Percentiles rank a stretch among this genome's conserved stretches.
Evolutionary conservation across 2,329 filamentous ascomycete genomes (phyloP).

Genomic region (Penicillium sp.): DNA sequence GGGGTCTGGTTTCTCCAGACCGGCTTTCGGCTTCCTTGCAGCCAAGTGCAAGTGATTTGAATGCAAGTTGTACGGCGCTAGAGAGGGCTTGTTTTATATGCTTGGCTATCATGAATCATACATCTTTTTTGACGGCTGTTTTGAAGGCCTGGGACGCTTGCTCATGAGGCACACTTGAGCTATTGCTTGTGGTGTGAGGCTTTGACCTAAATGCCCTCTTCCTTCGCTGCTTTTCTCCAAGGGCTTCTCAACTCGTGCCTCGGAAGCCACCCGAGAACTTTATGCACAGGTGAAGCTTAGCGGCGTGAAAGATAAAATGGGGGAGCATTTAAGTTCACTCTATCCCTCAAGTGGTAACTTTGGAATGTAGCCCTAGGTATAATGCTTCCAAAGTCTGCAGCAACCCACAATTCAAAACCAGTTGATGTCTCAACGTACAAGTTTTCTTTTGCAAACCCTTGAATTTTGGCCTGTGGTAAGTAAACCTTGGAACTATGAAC

Average conservation of each 20-base stretch:
- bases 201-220: background rate
- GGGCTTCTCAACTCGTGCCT: background rate
- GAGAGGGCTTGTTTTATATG: slow-evolving; percentile 2
- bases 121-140: background rate
- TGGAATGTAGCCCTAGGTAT: too few species aligned
- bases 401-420: too few species aligned
- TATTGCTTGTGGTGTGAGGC: too few species aligned
- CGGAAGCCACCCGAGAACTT: background rate
- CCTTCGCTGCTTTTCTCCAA: background rate
- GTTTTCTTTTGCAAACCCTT: too few species aligned
- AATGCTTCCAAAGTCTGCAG: too few species aligned
- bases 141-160: background rate
- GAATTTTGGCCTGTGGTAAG: too few species aligned
- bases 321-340: too few species aligned
- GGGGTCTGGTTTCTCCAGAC: background rate
- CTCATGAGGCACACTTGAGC: too few species aligned
- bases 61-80: slow-evolving; percentile 1
- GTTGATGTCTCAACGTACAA: too few species aligned
- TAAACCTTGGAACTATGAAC: too few species aligned
- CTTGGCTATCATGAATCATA: slow-evolving; percentile 7
- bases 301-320: background rate
- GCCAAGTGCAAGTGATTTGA: background rate
- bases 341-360: too few species aligned
- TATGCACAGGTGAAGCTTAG: background rate
- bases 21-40: slow-evolving; percentile 1